Conservation (phyloP, 495 filamentous ascomycete genomes). For the Margaritispora aquatica region DNA sequence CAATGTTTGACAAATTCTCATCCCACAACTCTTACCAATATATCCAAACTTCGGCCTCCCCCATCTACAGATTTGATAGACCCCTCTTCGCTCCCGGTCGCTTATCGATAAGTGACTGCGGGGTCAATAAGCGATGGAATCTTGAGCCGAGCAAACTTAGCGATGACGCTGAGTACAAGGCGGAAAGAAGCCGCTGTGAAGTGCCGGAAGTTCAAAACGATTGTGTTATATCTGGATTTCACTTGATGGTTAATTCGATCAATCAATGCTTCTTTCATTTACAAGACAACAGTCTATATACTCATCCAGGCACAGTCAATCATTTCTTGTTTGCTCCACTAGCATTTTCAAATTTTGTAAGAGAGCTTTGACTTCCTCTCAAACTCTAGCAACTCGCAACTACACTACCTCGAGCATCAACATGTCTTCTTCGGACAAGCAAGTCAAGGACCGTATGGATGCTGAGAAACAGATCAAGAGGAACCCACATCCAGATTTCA, state of each 20-base stretch:
- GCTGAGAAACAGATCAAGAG: conserved; percentile 46
- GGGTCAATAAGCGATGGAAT: no score
- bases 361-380: not conserved
- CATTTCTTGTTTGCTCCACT: no score
- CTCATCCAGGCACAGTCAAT: not conserved
- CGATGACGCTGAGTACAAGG: not conserved
- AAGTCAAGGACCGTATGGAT: conserved; percentile 7
- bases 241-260: no score
- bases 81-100: not conserved
- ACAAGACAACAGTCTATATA: not conserved
- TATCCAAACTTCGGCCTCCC: no score
- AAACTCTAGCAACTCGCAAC: not conserved
- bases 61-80: no score
- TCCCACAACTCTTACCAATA: no score
- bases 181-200: not conserved
- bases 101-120: not conserved
- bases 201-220: no score
- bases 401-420: not conserved
- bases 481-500: conserved; percentile 72
- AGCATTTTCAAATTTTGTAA: not conserved
- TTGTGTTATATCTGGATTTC: no score
- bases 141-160: not conserved
- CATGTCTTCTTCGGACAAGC: not conserved
- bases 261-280: not conserved
- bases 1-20: no score